Conservation (phyloP, 2,329 filamentous ascomycete species). For the Fusarium scirpi region DNA sequence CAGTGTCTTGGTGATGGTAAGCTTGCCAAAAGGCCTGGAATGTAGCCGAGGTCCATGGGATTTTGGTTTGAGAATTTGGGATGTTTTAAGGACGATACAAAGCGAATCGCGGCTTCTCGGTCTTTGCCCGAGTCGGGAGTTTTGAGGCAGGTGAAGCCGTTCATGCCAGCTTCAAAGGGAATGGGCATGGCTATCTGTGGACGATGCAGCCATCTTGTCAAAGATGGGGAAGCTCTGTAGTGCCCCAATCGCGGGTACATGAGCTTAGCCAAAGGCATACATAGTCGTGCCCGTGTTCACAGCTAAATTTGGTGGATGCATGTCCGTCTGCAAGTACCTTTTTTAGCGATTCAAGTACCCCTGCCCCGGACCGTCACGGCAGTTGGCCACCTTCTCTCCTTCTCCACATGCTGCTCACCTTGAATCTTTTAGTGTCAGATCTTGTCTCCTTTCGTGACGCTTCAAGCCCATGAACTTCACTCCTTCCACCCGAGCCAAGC, state of each 20-base stretch:
- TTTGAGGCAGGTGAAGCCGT: background rate
- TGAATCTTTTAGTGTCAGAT: conserved; percentile 23
- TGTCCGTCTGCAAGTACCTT: background rate
- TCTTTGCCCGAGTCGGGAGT: conserved; percentile 24
- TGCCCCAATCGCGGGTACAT: conserved; percentile 6
- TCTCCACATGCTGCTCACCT: conserved; percentile 26
- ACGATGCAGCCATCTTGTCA: background rate
- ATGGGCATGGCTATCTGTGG: background rate
- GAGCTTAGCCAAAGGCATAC: background rate
- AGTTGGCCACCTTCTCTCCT: conserved; percentile 12
- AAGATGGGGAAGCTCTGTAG: background rate
- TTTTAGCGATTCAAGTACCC: conserved; percentile 3
- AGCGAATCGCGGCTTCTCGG: conserved; percentile 20
- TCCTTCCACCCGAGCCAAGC: conserved; percentile 54
- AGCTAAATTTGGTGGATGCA: background rate
- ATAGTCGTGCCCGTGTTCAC: background rate
- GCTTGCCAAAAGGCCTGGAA: background rate
- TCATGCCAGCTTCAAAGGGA: background rate
- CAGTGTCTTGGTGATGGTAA: background rate
- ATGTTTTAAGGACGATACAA: background rate
- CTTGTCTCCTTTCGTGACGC: conserved; percentile 11
- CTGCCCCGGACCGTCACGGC: conserved; percentile 9
- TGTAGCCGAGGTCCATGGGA: conserved; percentile 28
- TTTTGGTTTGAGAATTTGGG: background rate
- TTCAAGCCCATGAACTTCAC: conserved; percentile 18